Conservation (phyloP, 139 green algal genomes). For the Chlamydomonas asymmetrica region DNA sequence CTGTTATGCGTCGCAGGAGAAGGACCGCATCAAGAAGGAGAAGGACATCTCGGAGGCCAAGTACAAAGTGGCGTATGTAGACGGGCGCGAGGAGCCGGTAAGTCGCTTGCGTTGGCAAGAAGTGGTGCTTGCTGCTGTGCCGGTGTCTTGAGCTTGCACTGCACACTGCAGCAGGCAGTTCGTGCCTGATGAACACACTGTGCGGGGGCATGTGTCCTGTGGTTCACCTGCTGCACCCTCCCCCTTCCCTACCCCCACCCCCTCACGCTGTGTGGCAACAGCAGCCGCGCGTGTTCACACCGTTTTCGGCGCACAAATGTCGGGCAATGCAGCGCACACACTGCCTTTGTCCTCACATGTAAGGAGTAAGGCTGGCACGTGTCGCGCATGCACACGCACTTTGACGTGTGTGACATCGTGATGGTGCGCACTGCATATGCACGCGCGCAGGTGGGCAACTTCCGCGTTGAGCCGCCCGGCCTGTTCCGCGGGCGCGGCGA, state of each 20-base stretch:
- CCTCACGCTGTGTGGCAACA: no score
- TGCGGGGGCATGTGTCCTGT: not conserved
- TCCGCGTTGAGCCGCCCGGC: slow-evolving; percentile 94
- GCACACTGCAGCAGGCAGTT: no score
- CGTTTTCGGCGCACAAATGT: no score
- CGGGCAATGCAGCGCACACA: no score
- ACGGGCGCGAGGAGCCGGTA: slow-evolving; percentile 86
- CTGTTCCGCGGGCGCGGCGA: slow-evolving; percentile 97
- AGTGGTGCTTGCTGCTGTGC: not conserved
- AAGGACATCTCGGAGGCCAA: slow-evolving; percentile 83
- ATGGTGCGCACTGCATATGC: no score
- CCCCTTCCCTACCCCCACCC: slow-evolving; percentile 4
- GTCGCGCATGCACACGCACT: no score
- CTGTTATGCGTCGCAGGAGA: slow-evolving; percentile 85
- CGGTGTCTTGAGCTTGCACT: no score
- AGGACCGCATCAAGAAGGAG: slow-evolving; percentile 81
- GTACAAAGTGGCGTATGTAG: slow-evolving; percentile 91
- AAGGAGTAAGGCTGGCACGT: no score
- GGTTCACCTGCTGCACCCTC: not conserved
- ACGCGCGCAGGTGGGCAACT: slow-evolving; percentile 92
- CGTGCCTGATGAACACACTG: no score
- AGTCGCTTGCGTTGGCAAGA: not conserved
- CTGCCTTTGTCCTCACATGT: no score
- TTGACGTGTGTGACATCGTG: no score
- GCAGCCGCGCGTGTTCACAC: no score